Percentiles rank a stretch among this genome's conserved stretches.
Evolutionary conservation across 345 rosid genomes (phyloP).

Genomic region (Syzygium oleosum): DNA sequence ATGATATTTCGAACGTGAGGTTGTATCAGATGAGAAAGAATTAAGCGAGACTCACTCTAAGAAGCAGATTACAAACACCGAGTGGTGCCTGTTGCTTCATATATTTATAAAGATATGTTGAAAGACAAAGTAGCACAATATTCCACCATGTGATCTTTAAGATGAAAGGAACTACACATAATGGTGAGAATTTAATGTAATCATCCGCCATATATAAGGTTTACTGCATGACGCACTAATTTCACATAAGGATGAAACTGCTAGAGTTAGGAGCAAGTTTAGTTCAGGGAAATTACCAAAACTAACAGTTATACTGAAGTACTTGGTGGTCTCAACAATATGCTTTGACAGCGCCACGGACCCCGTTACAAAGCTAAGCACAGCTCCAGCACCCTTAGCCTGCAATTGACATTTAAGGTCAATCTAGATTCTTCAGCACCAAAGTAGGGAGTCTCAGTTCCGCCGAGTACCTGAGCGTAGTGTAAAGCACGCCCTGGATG

Average conservation of each 20-base stretch:
- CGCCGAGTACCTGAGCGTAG: constrained; percentile 68
- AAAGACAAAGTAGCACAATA: not conserved
- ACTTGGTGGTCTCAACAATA: constrained; percentile 76
- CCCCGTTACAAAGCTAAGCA: constrained; percentile 91
- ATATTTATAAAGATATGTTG: not conserved
- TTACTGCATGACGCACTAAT: not conserved
- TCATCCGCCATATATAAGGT: not conserved
- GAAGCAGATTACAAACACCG: not conserved
- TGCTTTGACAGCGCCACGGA: constrained; percentile 82
- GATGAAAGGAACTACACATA: not conserved
- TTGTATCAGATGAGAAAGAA: not conserved
- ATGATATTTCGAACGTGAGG: not conserved
- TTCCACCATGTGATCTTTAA: not conserved
- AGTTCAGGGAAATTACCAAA: constrained; percentile 54
- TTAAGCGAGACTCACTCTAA: not conserved
- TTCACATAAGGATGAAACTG: not conserved
- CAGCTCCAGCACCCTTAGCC: constrained; percentile 97
- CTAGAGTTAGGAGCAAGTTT: not conserved
- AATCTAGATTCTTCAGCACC: not conserved
- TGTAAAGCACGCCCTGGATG: constrained; percentile 86
- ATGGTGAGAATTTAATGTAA: not conserved
- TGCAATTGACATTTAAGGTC: constrained; percentile 14
- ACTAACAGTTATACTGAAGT: constrained; percentile 93
- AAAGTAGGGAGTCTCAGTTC: not conserved
- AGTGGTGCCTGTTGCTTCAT: not conserved